These are phyloP conservation scores for Fusarium liriodendri DNA, from an alignment of 2,329 filamentous ascomycete species.

Conservation along the genomic window DNA sequence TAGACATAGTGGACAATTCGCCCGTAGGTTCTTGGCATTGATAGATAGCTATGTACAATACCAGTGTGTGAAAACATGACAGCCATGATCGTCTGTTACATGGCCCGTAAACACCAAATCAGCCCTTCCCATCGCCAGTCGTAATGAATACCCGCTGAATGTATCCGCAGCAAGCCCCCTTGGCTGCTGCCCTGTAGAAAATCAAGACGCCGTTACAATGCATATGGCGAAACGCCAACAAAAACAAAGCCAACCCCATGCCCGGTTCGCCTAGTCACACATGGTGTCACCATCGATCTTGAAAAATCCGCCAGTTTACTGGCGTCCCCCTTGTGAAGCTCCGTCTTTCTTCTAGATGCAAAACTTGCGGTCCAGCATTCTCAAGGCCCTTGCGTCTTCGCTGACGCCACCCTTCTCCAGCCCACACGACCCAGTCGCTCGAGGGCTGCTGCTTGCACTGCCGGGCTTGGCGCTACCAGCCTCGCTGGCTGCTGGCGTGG, in stretches of 20 bases:
- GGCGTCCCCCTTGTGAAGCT: background rate
- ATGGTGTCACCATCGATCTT: background rate
- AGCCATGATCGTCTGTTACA: slow-evolving; percentile 11
- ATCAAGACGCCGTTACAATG: slow-evolving; percentile 43
- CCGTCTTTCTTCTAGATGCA: slow-evolving; percentile 43
- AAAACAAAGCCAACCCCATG: slow-evolving; percentile 25
- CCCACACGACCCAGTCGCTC: slow-evolving; percentile 40
- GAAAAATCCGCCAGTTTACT: background rate
- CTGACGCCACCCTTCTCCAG: slow-evolving; percentile 58
- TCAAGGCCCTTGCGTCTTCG: slow-evolving; percentile 74
- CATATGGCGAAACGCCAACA: slow-evolving; percentile 31
- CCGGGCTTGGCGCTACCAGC: slow-evolving; percentile 57
- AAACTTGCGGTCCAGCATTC: slow-evolving; percentile 73
- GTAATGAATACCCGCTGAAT: slow-evolving; percentile 39
- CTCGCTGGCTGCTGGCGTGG: slow-evolving; percentile 59
- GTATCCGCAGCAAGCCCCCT: slow-evolving; percentile 34
- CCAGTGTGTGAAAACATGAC: slow-evolving; percentile 25
- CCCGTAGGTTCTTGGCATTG: slow-evolving; percentile 27
- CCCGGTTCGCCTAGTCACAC: slow-evolving; percentile 9
- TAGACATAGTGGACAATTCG: slow-evolving; percentile 5
- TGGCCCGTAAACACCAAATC: slow-evolving; percentile 32
- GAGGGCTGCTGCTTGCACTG: slow-evolving; percentile 56
- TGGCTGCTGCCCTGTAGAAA: slow-evolving; percentile 36
- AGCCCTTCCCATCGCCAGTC: slow-evolving; percentile 26
- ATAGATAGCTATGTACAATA: slow-evolving; percentile 35